These are phyloP conservation scores for Gremmenia infestans DNA, from an alignment of 2,329 filamentous ascomycete species.

Conservation along the genomic window DNA sequence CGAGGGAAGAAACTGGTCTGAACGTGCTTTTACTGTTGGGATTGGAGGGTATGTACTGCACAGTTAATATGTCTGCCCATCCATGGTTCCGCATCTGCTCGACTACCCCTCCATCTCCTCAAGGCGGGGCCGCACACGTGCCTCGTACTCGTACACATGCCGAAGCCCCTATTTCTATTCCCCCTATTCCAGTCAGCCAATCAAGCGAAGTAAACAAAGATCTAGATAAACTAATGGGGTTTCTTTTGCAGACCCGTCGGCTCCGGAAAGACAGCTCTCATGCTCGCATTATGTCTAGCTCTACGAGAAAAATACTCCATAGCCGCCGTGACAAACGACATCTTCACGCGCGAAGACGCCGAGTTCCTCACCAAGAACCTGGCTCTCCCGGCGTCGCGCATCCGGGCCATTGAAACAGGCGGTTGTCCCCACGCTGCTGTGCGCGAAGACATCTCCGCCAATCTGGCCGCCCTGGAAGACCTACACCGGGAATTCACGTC, in stretches of 20 bases:
- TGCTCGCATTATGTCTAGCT: constrained; percentile 85
- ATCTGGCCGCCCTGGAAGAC: constrained; percentile 87
- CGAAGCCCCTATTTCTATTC: neutral
- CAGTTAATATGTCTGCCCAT: neutral
- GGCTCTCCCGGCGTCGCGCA: constrained; percentile 76
- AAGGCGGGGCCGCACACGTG: constrained; percentile 15
- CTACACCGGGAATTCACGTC: constrained; percentile 75
- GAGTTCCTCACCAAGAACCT: constrained; percentile 89
- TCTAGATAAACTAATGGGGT: constrained; percentile 4
- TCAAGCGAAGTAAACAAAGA: neutral
- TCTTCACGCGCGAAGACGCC: constrained; percentile 97
- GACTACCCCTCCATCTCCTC: neutral
- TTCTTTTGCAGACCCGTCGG: constrained; percentile 70
- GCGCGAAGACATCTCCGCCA: constrained; percentile 91
- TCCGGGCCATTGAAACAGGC: constrained; percentile 94
- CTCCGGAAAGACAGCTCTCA: constrained; percentile 94
- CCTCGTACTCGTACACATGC: neutral
- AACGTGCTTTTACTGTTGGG: constrained; percentile 92
- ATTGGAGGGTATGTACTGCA: constrained; percentile 75
- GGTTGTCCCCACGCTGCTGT: constrained; percentile 96
- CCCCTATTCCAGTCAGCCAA: neutral
- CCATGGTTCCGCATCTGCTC: neutral
- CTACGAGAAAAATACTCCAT: constrained; percentile 79
- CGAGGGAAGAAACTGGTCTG: constrained; percentile 80
- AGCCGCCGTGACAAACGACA: constrained; percentile 96